Evolutionary conservation across 2,329 filamentous ascomycete species (phyloP).

Genomic region (Exophiala viscosa): DNA sequence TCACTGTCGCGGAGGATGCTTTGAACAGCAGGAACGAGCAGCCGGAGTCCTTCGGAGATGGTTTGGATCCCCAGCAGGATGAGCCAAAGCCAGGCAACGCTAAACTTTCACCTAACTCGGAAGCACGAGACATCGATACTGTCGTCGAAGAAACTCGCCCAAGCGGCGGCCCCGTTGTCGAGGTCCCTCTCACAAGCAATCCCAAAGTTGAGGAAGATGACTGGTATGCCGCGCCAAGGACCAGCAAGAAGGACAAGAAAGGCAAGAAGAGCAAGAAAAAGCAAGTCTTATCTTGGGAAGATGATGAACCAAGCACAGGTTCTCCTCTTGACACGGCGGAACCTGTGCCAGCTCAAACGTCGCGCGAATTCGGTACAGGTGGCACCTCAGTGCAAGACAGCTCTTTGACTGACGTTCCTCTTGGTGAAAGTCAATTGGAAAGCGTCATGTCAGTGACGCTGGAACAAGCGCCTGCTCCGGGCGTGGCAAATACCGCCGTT

Average conservation of each 20-base stretch:
- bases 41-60: slow-evolving; percentile 21
- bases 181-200: not conserved
- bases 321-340: not conserved
- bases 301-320: not conserved
- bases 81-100: not conserved
- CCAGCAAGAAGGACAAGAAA: slow-evolving; percentile 22
- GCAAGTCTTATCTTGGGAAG: slow-evolving; percentile 3
- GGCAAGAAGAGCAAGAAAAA: slow-evolving; percentile 22
- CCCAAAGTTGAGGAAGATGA: slow-evolving; percentile 4
- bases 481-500: not conserved
- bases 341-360: not conserved
- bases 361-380: not conserved
- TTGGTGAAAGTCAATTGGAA: no score
- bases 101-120: not conserved
- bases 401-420: not conserved
- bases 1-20: not conserved
- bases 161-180: not conserved
- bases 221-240: slow-evolving; percentile 8
- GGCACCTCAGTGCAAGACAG: not conserved
- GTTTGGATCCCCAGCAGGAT: slow-evolving; percentile 13
- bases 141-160: not conserved
- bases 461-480: not conserved
- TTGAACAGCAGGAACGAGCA: not conserved
- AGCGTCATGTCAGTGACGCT: not conserved
- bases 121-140: not conserved